These are phyloP conservation scores for Glomus cerebriforme DNA, from an alignment of 192 early-diverging fungal genomes.

Conservation along the genomic window DNA sequence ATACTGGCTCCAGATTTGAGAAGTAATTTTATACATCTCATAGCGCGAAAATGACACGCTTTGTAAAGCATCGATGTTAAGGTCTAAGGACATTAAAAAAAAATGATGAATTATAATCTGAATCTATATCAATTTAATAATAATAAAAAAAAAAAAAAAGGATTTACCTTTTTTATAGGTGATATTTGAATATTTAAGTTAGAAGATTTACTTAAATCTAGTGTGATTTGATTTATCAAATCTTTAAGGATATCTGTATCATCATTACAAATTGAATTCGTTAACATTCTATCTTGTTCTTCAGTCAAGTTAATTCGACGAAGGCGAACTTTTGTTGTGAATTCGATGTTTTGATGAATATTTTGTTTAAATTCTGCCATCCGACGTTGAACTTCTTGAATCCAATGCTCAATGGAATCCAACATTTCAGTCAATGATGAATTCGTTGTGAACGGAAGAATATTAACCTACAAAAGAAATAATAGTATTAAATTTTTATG, in stretches of 20 bases:
- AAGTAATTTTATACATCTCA: conserved; percentile 43
- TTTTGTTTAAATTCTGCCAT: neutral
- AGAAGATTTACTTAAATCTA: neutral
- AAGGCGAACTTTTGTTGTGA: neutral
- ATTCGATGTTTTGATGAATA: neutral
- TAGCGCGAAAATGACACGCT: conserved; percentile 43
- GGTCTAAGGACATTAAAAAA: conserved; percentile 17
- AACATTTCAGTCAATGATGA: neutral
- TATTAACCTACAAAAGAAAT: neutral
- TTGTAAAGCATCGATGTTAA: conserved; percentile 42
- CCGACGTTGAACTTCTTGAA: neutral
- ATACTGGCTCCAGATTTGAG: conserved; percentile 38
- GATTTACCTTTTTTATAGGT: neutral
- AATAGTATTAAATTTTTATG: neutral
- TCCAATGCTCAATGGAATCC: conserved; percentile 1
- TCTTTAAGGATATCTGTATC: neutral
- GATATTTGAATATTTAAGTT: neutral
- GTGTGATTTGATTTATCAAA: neutral
- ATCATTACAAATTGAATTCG: neutral
- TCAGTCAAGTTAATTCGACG: neutral
- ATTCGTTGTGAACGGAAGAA: neutral
- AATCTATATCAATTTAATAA: neutral
- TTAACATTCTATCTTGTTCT: neutral
- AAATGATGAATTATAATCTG: neutral
- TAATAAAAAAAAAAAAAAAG: neutral